Conservation (phyloP, 2,329 filamentous ascomycete species). For the Tolypocladium pustulatum region DNA sequence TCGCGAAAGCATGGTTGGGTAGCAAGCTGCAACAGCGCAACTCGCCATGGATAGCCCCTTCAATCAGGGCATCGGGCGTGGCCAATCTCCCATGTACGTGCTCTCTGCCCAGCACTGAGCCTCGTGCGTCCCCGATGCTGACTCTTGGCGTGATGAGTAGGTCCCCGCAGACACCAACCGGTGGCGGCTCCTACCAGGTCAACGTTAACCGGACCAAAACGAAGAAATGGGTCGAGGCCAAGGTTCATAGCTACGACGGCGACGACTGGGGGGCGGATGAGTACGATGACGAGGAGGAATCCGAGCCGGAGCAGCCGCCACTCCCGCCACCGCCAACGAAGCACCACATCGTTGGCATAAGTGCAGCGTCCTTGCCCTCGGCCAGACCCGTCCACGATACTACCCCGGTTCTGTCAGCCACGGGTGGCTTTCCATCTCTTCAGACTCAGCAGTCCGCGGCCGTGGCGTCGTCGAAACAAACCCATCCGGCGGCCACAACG, state of each 20-base stretch:
- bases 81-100: slow-evolving; percentile 16
- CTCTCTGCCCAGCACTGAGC: background rate
- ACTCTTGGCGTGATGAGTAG: slow-evolving; percentile 9
- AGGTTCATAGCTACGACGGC: slow-evolving; percentile 76
- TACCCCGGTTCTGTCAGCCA: background rate
- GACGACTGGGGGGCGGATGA: slow-evolving; percentile 82
- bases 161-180: slow-evolving; percentile 19
- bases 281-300: slow-evolving; percentile 40
- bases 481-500: background rate
- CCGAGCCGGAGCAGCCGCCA: slow-evolving; percentile 13
- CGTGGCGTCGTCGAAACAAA: background rate
- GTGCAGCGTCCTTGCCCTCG: background rate
- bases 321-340: slow-evolving; percentile 5
- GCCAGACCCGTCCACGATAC: background rate
- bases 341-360: background rate
- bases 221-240: slow-evolving; percentile 90
- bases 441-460: slow-evolving; percentile 1
- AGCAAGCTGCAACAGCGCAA: background rate
- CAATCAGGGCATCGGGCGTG: slow-evolving; percentile 16
- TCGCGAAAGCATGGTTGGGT: slow-evolving; percentile 2
- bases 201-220: slow-evolving; percentile 87
- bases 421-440: slow-evolving; percentile 3
- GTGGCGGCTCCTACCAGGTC: slow-evolving; percentile 51
- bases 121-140: slow-evolving; percentile 3
- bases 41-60: slow-evolving; percentile 18